Conservation (phyloP, 2,329 filamentous ascomycete genomes). For the Pseudocercospora ulei region DNA sequence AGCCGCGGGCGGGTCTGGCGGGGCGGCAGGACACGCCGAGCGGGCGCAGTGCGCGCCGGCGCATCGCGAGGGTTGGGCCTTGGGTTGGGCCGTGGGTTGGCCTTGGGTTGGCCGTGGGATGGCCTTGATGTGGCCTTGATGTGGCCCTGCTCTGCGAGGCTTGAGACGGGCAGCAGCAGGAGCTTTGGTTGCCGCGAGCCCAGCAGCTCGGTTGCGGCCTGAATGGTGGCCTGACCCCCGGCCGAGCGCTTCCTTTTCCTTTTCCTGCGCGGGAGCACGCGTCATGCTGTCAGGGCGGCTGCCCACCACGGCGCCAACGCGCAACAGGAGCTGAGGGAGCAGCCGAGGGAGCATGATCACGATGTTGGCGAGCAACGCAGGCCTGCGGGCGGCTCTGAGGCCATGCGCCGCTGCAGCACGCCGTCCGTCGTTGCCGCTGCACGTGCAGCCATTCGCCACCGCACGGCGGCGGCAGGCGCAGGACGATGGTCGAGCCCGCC, state of each 20-base stretch:
- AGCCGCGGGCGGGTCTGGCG: slow-evolving; percentile 12
- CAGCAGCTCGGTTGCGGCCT: neutral
- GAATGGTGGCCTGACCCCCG: neutral
- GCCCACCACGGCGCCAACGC: too few relatives aligned
- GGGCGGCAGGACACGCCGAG: slow-evolving; percentile 27
- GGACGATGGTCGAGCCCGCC: slow-evolving; percentile 33
- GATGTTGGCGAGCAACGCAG: slow-evolving; percentile 28
- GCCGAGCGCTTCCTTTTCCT: neutral
- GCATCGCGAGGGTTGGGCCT: slow-evolving; percentile 23
- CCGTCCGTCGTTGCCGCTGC: slow-evolving; percentile 12
- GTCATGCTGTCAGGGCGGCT: too few relatives aligned
- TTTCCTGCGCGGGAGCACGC: slow-evolving; percentile 1
- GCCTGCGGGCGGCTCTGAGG: slow-evolving; percentile 22
- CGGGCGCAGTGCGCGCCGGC: slow-evolving; percentile 27
- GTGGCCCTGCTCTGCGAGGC: too few relatives aligned
- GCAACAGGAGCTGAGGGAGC: slow-evolving; percentile 7
- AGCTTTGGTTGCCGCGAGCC: neutral
- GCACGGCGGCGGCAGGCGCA: slow-evolving; percentile 39
- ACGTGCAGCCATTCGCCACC: slow-evolving; percentile 34
- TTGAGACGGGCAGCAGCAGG: neutral
- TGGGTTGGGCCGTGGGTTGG: slow-evolving; percentile 1
- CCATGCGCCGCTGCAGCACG: slow-evolving; percentile 14
- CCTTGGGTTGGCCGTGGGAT: too few relatives aligned
- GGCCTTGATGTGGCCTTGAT: too few relatives aligned
- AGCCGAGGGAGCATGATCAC: too few relatives aligned